Evolutionary conservation across 116 monocot species (phyloP), one percentile per base, ranked within the genome.

Genomic region (Cymodocea nodosa): DNA sequence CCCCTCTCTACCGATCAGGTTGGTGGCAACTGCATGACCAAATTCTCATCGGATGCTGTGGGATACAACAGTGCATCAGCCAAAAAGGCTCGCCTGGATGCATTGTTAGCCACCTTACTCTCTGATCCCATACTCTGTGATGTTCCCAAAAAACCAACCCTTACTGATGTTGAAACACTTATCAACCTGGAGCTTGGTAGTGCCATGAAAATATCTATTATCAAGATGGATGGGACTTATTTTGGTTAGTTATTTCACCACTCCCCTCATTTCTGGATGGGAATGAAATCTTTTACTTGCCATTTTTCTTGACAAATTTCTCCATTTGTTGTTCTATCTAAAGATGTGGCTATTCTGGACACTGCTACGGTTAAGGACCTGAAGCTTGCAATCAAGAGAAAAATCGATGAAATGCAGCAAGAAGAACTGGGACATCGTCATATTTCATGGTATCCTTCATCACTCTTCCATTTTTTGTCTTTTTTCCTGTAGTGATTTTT

Each of bases 361-460:
- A 80, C 87, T 57, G 85, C 97, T 35, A 97, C 97, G 0, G 73
- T 90, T 6, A 90, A 90, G 78, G 97, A 90, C 76, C 75, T 97
- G 77, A 97, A 97, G 73, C 56, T 70, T 35, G 85, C 90, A 16
- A 73, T 95, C 24, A 75, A 60, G 66, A 90, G 69, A 78, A 97
- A 88, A 76, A 83, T 77, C 24, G 81, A 97, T 71, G 87, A 87
- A 68, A 78, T 87, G 67, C 83, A 87, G 64, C 87, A 88, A 69
- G 83, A 71, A 34, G 69, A 74, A 53, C 76, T 97, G 85, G 95
- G 95, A 1, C 90, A 95, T 68, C 87, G 90, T 24, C 90, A 90
- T 56, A 90, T 95, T 62, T 95, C 95, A 52, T 90, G 90, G 90
- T 95, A 85, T 51, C 24, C 35, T 62, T 19, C 50, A 6, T 22